phyloP scores from a whole-genome alignment of 2,329 filamentous ascomycete genomes.

The Dactylonectria macrodidyma region DNA sequence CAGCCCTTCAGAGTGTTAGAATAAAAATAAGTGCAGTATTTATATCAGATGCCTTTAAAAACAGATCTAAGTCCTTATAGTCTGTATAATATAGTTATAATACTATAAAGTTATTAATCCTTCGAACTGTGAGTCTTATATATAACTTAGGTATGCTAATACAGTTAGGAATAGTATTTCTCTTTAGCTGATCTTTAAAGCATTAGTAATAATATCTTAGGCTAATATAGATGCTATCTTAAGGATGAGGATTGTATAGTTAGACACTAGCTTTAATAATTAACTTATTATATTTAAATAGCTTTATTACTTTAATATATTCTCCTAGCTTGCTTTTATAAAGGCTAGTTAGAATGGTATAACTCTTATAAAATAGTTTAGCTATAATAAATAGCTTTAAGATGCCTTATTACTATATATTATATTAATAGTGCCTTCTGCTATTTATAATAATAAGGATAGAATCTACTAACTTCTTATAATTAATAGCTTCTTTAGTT shows the following conservation, averaged over 20 bases:
- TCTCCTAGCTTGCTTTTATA: neutral
- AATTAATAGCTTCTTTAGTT: neutral
- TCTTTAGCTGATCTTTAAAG: too few species aligned
- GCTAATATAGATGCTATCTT: too few species aligned
- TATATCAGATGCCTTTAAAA: neutral
- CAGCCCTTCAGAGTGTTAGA: neutral
- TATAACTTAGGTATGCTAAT: neutral
- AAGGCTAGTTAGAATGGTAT: neutral
- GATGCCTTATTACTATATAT: neutral
- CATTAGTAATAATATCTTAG: too few species aligned
- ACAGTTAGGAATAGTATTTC: neutral
- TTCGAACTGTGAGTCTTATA: constrained; percentile 5
- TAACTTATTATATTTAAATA: neutral
- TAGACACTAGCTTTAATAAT: too few species aligned
- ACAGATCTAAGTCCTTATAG: neutral
- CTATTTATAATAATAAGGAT: neutral
- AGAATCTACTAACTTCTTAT: neutral
- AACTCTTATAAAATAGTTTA: constrained; percentile 6
- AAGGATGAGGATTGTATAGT: too few species aligned
- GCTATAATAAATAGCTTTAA: constrained; percentile 13
- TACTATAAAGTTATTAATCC: neutral
- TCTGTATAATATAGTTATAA: neutral
- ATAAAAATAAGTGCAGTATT: neutral
- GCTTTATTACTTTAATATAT: neutral
- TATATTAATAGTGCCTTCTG: neutral